Evolutionary conservation across 2,329 filamentous ascomycete genomes (phyloP), one percentile per base, ranked within the genome.

Genomic region (Claviceps monticola): DNA sequence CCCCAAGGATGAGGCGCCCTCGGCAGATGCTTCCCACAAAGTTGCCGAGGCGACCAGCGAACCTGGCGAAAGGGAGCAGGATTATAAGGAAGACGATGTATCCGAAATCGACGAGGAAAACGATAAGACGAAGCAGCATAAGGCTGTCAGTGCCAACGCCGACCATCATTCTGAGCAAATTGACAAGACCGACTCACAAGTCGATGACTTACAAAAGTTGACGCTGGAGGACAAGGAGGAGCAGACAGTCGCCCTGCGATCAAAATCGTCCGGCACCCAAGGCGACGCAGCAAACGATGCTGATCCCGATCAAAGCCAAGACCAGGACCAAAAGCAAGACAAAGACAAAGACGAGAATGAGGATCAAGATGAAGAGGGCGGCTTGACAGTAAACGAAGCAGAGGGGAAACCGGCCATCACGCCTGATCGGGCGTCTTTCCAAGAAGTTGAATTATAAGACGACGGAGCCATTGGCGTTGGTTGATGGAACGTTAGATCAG

Each of bases 381-480:
- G 64, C 4, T 63, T 65, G 5, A 59, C 60, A 5, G 62, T 62
- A 5, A 66, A 68, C 13, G 29, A 11, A 34, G 61, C 65, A 3
- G 60, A 61, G 42, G 64, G 63, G 16, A 74, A 71, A 55, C 66
- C 70, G 0, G 66, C 69, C 16, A 66, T 69, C 43, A 76, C 75
- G 6, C 73, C 78, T 17, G 78, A 80, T 56, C 74, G 75, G 0
- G 71, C 72, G 5, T 78, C 78, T n/a, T 83, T 83, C 64, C 79
- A 83, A 59, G 78, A 83, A 57, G 79, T 83, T 46, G 77, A 76
- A 54, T 66, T 83, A 59, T 83, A 69, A 60, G 17, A 49, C 4
- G 7, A 19, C 5, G n/a, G 23, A 17, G 16, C 39, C 14, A 7
- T 9, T 9, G 13, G 39, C 5, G 17, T 34, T 34, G 29, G 29